A percentile compares a stretch with the other conserved stretches of the same genome.
These are phyloP conservation scores for Leccinum fibrillosum DNA, from an alignment of 768 basidiomycete genomes.

Conservation along the genomic window DNA sequence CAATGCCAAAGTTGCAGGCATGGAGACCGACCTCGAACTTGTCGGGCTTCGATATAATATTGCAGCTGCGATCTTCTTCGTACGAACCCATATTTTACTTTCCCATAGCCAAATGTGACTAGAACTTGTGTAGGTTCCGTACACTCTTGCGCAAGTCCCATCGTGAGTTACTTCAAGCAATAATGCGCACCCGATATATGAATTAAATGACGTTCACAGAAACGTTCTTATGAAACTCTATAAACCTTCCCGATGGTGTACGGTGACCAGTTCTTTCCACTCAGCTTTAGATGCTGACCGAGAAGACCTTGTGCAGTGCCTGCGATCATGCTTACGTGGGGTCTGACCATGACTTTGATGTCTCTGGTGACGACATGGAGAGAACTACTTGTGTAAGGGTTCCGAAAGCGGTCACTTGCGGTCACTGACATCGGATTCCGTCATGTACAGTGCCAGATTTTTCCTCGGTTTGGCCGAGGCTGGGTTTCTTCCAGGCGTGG, in stretches of 20 bases:
- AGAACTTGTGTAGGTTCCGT: constrained; percentile 28
- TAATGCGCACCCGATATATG: not conserved
- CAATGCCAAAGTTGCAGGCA: constrained; percentile 45
- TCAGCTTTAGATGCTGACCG: constrained; percentile 4
- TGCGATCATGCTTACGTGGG: constrained; percentile 37
- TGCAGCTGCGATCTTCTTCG: constrained; percentile 40
- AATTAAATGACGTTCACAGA: constrained; percentile 12
- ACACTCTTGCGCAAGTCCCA: constrained; percentile 36
- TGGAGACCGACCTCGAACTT: constrained; percentile 38
- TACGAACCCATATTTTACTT: constrained; percentile 7
- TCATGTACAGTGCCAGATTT: constrained; percentile 29
- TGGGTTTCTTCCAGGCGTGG: constrained; percentile 39
- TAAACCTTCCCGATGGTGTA: constrained; percentile 34
- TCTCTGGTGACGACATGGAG: constrained; percentile 34
- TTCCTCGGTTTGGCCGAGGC: constrained; percentile 47
- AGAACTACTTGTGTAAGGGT: constrained; percentile 29
- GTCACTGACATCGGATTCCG: constrained; percentile 1
- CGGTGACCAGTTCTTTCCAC: not conserved
- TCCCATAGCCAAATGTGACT: not conserved
- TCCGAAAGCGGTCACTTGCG: not conserved
- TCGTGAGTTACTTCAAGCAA: constrained; percentile 28
- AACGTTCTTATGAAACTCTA: constrained; percentile 36
- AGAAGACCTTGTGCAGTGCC: constrained; percentile 30
- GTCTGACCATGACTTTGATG: constrained; percentile 35
- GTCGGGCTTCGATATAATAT: constrained; percentile 36